Percentiles rank a stretch among this genome's conserved stretches.
Conservation (phyloP, 176 grass and related monocot genomes). For the Triticum turgidum region DNA sequence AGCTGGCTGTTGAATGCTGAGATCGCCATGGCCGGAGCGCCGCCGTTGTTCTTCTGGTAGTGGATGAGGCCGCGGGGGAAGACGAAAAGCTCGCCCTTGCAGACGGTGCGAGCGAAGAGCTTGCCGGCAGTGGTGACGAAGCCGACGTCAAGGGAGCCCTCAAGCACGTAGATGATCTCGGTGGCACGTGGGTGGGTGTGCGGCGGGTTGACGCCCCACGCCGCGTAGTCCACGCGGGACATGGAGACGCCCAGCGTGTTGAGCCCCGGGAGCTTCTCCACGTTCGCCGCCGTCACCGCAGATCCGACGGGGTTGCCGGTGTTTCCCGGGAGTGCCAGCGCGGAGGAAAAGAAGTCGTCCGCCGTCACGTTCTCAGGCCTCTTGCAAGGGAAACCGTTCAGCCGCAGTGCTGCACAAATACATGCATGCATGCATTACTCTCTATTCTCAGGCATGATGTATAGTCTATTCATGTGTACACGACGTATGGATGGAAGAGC, state of each 20-base stretch:
- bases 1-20: background rate
- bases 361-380: background rate
- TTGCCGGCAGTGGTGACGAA: background rate
- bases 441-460: background rate
- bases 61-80: background rate
- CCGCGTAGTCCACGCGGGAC: background rate
- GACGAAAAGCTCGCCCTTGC: background rate
- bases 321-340: background rate
- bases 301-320: background rate
- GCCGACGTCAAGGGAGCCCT: background rate
- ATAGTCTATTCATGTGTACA: background rate
- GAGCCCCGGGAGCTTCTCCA: background rate
- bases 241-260: background rate
- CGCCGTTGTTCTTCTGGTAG: conserved; percentile 2
- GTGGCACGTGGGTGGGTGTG: conserved; percentile 3
- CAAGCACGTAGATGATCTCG: background rate
- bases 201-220: conserved; percentile 6
- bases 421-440: background rate
- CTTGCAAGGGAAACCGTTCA: conserved; percentile 7
- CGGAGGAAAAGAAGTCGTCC: background rate
- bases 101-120: background rate
- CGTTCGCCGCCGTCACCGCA: background rate
- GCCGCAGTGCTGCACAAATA: background rate
- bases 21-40: background rate
- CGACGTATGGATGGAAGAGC: background rate